Percentiles rank a stretch among this genome's conserved stretches.
phyloP scores from a whole-genome alignment of 306 rosid genomes.

The Lathyrus tuberosus region DNA sequence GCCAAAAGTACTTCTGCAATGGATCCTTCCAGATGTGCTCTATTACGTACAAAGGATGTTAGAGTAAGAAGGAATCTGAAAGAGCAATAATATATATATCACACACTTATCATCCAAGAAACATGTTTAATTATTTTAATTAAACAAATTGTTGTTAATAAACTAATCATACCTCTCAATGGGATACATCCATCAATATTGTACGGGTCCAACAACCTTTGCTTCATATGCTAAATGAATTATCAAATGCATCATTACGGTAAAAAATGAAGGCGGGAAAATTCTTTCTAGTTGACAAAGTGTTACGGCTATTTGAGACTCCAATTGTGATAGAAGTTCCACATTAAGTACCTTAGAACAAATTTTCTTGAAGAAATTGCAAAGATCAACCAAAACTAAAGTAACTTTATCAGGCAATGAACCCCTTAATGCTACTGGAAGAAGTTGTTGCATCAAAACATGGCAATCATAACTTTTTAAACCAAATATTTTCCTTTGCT shows the following conservation, averaged over 20 bases:
- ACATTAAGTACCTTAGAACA: constrained; percentile 5
- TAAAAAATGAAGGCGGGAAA: no score
- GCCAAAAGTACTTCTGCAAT: not conserved
- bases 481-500: no score
- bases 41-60: not conserved
- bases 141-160: no score
- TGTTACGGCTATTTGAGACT: not conserved
- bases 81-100: not conserved
- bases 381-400: no score
- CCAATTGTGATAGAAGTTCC: not conserved
- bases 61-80: not conserved
- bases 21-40: not conserved
- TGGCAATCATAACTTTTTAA: no score
- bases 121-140: no score
- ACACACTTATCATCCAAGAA: not conserved
- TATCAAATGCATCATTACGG: no score
- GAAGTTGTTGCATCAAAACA: no score
- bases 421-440: no score
- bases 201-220: not conserved
- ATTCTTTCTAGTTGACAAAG: no score
- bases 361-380: no score
- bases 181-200: not conserved
- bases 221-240: constrained; percentile 1
- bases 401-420: no score
- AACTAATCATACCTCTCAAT: not conserved